Base-by-base conservation (phyloP, 2,329 filamentous ascomycete genomes). In the Acrodontium crateriforme region DNA sequence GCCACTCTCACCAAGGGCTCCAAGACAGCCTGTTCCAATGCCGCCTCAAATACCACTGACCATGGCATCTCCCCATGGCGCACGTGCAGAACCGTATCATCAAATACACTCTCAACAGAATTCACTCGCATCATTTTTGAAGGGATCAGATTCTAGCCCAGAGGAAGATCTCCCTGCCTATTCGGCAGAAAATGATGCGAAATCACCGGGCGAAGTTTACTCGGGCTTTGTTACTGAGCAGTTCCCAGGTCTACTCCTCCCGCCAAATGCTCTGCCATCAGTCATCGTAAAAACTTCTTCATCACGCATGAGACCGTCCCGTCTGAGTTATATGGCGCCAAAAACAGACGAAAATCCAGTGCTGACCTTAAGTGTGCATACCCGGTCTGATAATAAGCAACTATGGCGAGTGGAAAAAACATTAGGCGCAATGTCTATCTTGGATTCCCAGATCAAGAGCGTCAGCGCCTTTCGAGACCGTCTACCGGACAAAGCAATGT, bases 401-500 rank as follows among this genome's bases (percentile, higher is more conserved):
- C 63, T 98, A 8, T 95, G 89, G 87, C 74, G 87, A 16, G 73
- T 93, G 5, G 89, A 98, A 56, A 98, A 98, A 55, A 83, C 92
- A 36, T 79, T 81, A 3, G 61, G 70, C 9, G 83, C 87, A 16
- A 62, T 98, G 16, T 69, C 73, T n/a, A 74, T 77, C 39, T 64
- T 98, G 18, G 87, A 95, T 49, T 69, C 81, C 31, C 73, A 80
- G 32, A 58, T 98, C 36, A 85, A 81, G 52, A 72, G 79, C 30
- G 71, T 76, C 24, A 59, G 70, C n/a, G 59, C 66, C 5, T 84
- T 92, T 45, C 70, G 69, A 8, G 78, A 75, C 8, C 83, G 64
- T 50, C 71, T 85, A 2, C 89, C 89, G 0, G 89, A 98, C 38
- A 71, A 80, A 37, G 74, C 74, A 3, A 62, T 98, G 4, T 98